These are phyloP conservation scores for Tolypocladium paradoxum DNA, from an alignment of 2,329 filamentous ascomycete genomes.

Conservation along the genomic window DNA sequence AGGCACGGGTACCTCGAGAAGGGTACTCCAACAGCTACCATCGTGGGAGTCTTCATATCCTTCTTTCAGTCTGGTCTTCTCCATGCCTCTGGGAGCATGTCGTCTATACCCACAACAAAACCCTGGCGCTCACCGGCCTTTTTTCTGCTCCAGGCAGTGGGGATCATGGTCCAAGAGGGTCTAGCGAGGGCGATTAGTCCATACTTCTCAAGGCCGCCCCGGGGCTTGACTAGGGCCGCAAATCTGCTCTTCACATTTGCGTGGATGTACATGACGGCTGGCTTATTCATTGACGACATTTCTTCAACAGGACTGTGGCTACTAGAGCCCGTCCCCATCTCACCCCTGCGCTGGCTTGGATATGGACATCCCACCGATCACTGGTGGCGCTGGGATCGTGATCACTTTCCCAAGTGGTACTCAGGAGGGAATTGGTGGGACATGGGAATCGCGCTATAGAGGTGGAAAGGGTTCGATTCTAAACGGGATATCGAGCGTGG, in stretches of 20 bases:
- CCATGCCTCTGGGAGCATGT: slow-evolving; percentile 61
- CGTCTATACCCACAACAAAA: slow-evolving; percentile 42
- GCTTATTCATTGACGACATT: slow-evolving; percentile 66
- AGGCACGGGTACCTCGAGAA: slow-evolving; percentile 25
- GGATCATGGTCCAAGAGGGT: slow-evolving; percentile 48
- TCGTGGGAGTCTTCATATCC: slow-evolving; percentile 21
- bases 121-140: slow-evolving; percentile 52
- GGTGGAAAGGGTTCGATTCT: not conserved
- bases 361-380: slow-evolving; percentile 48
- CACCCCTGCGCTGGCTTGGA: slow-evolving; percentile 54
- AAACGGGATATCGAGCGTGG: not conserved
- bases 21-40: slow-evolving; percentile 14
- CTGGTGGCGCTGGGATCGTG: slow-evolving; percentile 56
- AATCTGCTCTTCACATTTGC: slow-evolving; percentile 52
- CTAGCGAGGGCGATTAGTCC: slow-evolving; percentile 22
- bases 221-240: slow-evolving; percentile 31
- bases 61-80: slow-evolving; percentile 59
- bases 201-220: slow-evolving; percentile 29
- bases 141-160: slow-evolving; percentile 60
- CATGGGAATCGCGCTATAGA: slow-evolving; percentile 21
- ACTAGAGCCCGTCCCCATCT: slow-evolving; percentile 72
- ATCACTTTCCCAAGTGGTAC: slow-evolving; percentile 44
- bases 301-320: slow-evolving; percentile 65
- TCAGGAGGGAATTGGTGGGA: slow-evolving; percentile 53
- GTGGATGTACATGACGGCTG: slow-evolving; percentile 61